These are phyloP conservation scores for Vachellia pachyceras DNA, from an alignment of 306 rosid genomes.

Conservation along the genomic window DNA sequence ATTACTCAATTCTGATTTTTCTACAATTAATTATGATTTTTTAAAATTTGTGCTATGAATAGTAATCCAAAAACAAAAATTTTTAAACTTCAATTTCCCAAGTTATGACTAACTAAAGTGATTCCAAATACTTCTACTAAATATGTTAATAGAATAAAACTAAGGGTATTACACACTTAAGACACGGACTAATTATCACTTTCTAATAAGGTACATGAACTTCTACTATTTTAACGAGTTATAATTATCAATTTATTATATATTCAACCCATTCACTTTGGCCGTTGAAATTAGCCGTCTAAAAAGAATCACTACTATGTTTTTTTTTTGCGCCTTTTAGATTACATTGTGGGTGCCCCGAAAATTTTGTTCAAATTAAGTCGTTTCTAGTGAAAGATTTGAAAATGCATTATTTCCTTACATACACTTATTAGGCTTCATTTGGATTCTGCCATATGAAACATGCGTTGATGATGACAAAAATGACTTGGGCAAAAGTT, in stretches of 20 bases:
- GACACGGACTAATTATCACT: slow-evolving; percentile 20
- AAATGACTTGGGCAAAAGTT: no score
- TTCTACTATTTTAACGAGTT: background rate
- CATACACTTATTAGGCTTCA: background rate
- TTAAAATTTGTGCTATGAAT: no score
- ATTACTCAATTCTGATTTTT: no score
- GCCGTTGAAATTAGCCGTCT: background rate
- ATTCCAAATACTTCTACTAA: no score
- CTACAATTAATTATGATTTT: no score
- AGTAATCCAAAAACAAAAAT: no score
- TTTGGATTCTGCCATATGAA: no score
- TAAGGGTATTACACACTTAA: no score
- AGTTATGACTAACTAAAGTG: no score
- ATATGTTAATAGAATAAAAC: no score
- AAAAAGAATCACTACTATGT: background rate
- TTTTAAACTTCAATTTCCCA: no score
- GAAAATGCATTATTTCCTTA: background rate
- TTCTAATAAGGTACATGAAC: background rate
- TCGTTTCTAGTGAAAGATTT: background rate
- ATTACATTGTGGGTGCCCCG: background rate
- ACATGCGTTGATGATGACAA: no score
- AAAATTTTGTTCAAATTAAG: background rate
- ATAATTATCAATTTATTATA: slow-evolving; percentile 9
- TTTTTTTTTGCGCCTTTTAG: background rate
- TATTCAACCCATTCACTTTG: slow-evolving; percentile 13